Evolutionary conservation across 2,329 filamentous ascomycete species (phyloP).

Genomic region (Apiospora rasikravindrae): DNA sequence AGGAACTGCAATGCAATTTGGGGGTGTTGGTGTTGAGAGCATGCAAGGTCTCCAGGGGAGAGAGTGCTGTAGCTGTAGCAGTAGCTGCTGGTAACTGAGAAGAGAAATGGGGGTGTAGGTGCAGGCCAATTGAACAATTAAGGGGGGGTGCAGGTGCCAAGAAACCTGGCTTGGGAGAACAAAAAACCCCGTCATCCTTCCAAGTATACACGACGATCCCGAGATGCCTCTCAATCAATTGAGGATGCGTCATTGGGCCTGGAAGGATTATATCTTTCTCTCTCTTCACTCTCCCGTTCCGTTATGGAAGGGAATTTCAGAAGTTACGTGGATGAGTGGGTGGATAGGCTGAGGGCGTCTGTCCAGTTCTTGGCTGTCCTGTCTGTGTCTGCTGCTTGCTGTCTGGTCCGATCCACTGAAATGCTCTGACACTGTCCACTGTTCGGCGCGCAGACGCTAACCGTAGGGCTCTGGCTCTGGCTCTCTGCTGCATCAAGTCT

Average conservation of each 20-base stretch:
- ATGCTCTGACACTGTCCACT: conserved; percentile 12
- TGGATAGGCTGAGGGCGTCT: conserved; percentile 6
- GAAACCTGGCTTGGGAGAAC: not conserved
- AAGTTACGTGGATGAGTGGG: conserved; percentile 32
- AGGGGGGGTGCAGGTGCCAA: conserved; percentile 3
- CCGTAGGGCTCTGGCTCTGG: not conserved
- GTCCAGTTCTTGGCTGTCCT: not conserved
- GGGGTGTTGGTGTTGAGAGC: not conserved
- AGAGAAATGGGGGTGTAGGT: not conserved
- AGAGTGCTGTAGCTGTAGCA: not conserved
- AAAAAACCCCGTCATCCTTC: not conserved
- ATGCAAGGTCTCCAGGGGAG: not conserved
- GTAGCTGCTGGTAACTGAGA: conserved; percentile 11
- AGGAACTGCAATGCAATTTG: conserved; percentile 13
- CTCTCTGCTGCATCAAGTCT: not conserved
- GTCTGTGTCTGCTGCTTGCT: conserved; percentile 9
- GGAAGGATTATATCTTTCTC: not conserved
- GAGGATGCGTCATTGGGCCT: not conserved
- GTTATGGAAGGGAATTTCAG: conserved; percentile 35
- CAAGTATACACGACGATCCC: conserved; percentile 3
- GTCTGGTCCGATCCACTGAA: conserved; percentile 11
- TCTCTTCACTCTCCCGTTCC: conserved; percentile 34
- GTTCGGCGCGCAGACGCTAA: conserved; percentile 1
- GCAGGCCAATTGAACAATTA: conserved; percentile 3
- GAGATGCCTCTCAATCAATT: conserved; percentile 5